A percentile compares a stretch with the other conserved stretches of the same genome.
phyloP scores from a whole-genome alignment of 805 yeast species.

The Scheffersomyces lignosus region DNA sequence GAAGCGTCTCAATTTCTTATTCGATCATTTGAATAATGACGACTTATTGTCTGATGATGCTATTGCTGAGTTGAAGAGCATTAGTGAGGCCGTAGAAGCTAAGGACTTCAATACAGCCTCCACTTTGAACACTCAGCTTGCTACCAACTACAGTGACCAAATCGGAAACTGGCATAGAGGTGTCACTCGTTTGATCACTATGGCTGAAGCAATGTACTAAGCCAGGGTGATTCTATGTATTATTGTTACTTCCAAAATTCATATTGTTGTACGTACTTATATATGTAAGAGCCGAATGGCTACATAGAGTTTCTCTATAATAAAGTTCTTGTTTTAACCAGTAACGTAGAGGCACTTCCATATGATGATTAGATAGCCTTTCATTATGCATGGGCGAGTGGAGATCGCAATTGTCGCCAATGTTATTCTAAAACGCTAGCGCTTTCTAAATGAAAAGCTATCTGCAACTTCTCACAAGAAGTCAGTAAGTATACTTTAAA shows the following conservation, averaged over 20 bases:
- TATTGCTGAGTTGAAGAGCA: conserved; percentile 49
- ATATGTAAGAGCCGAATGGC: not conserved
- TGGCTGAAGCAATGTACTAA: conserved; percentile 48
- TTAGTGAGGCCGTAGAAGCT: conserved; percentile 50
- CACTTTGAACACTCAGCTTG: conserved; percentile 54
- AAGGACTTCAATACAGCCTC: conserved; percentile 63
- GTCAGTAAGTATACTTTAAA: too few relatives aligned
- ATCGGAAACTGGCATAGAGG: conserved; percentile 94
- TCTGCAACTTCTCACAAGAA: too few relatives aligned
- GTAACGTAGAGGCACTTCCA: too few relatives aligned
- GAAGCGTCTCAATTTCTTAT: conserved; percentile 74
- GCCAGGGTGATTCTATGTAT: not conserved
- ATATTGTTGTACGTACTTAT: too few relatives aligned
- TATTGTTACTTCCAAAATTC: not conserved
- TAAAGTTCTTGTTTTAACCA: not conserved
- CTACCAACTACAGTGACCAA: conserved; percentile 65
- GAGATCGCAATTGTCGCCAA: too few relatives aligned
- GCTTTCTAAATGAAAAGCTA: too few relatives aligned
- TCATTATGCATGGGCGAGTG: too few relatives aligned
- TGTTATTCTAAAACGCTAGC: too few relatives aligned
- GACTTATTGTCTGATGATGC: conserved; percentile 63
- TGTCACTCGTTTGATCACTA: conserved; percentile 79
- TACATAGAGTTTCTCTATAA: not conserved
- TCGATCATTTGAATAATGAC: conserved; percentile 72
- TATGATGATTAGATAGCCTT: too few relatives aligned